These are phyloP conservation scores for Ophiognomonia clavigignenti-juglandacearum DNA, from an alignment of 2,329 filamentous ascomycete species.

Conservation along the genomic window DNA sequence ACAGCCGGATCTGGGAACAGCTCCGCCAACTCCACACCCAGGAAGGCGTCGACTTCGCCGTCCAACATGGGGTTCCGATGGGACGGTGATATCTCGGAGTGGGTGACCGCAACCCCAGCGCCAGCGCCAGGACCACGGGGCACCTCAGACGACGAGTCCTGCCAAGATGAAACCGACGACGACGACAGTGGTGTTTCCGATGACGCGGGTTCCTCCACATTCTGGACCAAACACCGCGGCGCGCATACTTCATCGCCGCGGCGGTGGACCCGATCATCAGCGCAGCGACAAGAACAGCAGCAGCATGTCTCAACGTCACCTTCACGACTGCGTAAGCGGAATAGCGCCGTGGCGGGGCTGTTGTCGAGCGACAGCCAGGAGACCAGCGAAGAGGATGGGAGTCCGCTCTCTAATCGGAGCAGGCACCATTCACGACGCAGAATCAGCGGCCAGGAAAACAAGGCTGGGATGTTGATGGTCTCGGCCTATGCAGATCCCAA, in stretches of 20 bases:
- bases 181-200: background rate
- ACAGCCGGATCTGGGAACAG: background rate
- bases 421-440: background rate
- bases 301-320: background rate
- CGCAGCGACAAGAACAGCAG: background rate
- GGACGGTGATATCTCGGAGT: constrained; percentile 35
- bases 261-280: background rate
- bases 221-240: background rate
- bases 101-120: constrained; percentile 23
- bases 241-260: constrained; percentile 1
- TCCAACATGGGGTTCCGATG: constrained; percentile 26
- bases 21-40: background rate
- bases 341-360: background rate
- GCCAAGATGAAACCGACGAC: background rate
- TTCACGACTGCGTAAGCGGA: constrained; percentile 3
- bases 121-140: background rate
- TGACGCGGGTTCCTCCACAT: constrained; percentile 1
- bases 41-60: constrained; percentile 7
- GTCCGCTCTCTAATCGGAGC: background rate
- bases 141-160: background rate
- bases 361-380: constrained; percentile 1
- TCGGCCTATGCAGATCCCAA: background rate
- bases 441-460: constrained; percentile 2
- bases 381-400: background rate
- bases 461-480: background rate